phyloP scores from a whole-genome alignment of 805 yeast species.

The Nakazawaea wickerhamii region DNA sequence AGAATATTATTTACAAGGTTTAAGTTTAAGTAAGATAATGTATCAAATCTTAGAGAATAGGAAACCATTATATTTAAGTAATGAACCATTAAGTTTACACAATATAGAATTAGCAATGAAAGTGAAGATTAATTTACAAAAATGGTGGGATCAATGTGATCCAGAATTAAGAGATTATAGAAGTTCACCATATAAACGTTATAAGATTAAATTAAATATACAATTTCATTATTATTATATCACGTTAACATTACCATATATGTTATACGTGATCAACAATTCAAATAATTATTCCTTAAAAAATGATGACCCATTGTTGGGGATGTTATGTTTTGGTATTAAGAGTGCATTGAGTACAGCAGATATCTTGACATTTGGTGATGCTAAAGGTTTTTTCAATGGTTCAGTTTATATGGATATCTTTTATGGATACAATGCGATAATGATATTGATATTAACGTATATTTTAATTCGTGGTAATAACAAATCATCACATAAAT shows the following conservation, averaged over 20 bases:
- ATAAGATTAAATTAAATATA: slow-evolving; percentile 35
- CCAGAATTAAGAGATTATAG: slow-evolving; percentile 27
- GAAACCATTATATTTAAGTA: slow-evolving; percentile 25
- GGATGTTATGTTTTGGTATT: slow-evolving; percentile 34
- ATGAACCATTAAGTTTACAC: slow-evolving; percentile 33
- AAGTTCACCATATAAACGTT: slow-evolving; percentile 28
- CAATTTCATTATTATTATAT: slow-evolving; percentile 37
- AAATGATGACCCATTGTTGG: slow-evolving; percentile 37
- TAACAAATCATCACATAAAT: slow-evolving; percentile 14
- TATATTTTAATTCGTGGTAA: slow-evolving; percentile 28
- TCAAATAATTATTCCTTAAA: slow-evolving; percentile 28
- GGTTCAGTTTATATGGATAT: slow-evolving; percentile 43
- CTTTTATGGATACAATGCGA: slow-evolving; percentile 38
- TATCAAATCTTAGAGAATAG: slow-evolving; percentile 36
- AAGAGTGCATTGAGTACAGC: slow-evolving; percentile 35
- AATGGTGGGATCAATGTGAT: slow-evolving; percentile 30
- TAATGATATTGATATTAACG: slow-evolving; percentile 35
- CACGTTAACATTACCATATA: slow-evolving; percentile 37
- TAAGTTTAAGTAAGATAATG: slow-evolving; percentile 32
- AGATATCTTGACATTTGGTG: slow-evolving; percentile 29
- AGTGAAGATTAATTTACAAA: slow-evolving; percentile 29
- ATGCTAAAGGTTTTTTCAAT: slow-evolving; percentile 32
- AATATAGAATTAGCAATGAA: slow-evolving; percentile 36
- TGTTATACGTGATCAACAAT: slow-evolving; percentile 32
- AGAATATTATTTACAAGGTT: slow-evolving; percentile 28